These are phyloP conservation scores for Gossypium raimondii DNA, from an alignment of 345 rosid genomes.

Conservation along the genomic window DNA sequence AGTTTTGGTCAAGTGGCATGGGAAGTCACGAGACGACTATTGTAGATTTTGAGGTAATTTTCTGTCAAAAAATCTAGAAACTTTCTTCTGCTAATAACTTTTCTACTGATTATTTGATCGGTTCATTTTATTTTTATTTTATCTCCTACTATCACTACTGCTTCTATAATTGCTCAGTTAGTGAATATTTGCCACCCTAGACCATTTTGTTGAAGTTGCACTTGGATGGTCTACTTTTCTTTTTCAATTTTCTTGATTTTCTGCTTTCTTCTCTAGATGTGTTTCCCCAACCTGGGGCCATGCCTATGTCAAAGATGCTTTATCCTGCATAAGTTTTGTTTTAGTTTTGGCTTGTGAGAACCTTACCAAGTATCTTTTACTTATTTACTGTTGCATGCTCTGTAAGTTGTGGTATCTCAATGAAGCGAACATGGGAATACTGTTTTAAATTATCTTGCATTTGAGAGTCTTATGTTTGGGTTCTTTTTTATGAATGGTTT, in stretches of 20 bases:
- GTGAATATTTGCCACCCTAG: neutral
- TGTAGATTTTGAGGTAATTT: conserved; percentile 88
- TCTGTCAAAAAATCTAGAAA: neutral
- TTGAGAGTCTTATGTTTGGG: conserved; percentile 2
- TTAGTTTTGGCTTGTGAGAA: neutral
- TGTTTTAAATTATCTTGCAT: neutral
- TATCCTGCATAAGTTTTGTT: conserved; percentile 3
- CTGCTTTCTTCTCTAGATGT: neutral
- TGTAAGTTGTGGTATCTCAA: neutral
- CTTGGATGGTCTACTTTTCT: neutral
- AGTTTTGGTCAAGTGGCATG: conserved; percentile 97
- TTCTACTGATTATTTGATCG: neutral
- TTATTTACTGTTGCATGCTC: neutral
- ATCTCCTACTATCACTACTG: neutral
- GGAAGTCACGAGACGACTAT: conserved; percentile 78
- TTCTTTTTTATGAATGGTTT: conserved; percentile 9
- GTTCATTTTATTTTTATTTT: neutral
- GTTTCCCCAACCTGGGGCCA: neutral
- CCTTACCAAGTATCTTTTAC: neutral
- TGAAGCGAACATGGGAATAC: neutral
- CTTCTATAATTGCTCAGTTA: neutral
- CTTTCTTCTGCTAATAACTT: neutral
- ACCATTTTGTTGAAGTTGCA: neutral
- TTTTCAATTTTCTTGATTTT: neutral
- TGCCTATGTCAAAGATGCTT: neutral